These are phyloP conservation scores for Cladophialophora bantiana DNA, from an alignment of 2,329 filamentous ascomycete genomes.

Conservation along the genomic window DNA sequence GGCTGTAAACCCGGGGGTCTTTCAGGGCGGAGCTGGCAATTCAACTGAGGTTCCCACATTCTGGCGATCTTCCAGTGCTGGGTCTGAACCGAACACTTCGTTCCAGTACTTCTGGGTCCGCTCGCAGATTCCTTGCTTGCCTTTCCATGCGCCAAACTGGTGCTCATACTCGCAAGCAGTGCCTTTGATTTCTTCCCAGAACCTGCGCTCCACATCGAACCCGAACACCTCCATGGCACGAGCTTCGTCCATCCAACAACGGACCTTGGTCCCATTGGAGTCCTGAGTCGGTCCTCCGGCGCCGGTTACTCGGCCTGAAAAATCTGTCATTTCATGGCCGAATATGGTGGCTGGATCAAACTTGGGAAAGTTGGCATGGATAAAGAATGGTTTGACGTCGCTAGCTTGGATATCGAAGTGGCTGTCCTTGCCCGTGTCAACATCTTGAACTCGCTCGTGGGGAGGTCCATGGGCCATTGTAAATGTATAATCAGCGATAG, in stretches of 20 bases:
- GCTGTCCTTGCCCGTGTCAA: slow-evolving; percentile 43
- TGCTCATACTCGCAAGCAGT: slow-evolving; percentile 50
- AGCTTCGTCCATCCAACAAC: slow-evolving; percentile 44
- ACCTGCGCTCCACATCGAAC: slow-evolving; percentile 47
- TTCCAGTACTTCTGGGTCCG: slow-evolving; percentile 47
- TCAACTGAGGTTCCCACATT: slow-evolving; percentile 2
- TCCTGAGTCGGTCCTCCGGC: slow-evolving; percentile 40
- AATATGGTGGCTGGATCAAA: slow-evolving; percentile 51
- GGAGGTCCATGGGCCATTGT: slow-evolving; percentile 26
- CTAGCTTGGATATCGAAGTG: slow-evolving; percentile 39
- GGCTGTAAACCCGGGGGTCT: background rate
- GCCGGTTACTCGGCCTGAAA: slow-evolving; percentile 40
- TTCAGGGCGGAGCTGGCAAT: slow-evolving; percentile 8
- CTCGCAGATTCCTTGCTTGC: slow-evolving; percentile 45
- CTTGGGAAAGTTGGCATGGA: slow-evolving; percentile 52
- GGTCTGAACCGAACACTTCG: slow-evolving; percentile 42
- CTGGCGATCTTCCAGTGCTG: slow-evolving; percentile 11
- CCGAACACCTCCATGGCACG: slow-evolving; percentile 44
- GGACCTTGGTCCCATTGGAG: slow-evolving; percentile 45
- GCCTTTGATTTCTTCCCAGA: slow-evolving; percentile 50
- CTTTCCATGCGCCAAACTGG: slow-evolving; percentile 45
- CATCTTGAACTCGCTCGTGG: slow-evolving; percentile 40
- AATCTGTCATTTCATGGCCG: slow-evolving; percentile 31
- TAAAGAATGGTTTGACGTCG: slow-evolving; percentile 48
- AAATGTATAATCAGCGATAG: slow-evolving; percentile 44